Evolutionary conservation across 768 basidiomycete genomes (phyloP).

Genomic region (Pisolithus marmoratus): DNA sequence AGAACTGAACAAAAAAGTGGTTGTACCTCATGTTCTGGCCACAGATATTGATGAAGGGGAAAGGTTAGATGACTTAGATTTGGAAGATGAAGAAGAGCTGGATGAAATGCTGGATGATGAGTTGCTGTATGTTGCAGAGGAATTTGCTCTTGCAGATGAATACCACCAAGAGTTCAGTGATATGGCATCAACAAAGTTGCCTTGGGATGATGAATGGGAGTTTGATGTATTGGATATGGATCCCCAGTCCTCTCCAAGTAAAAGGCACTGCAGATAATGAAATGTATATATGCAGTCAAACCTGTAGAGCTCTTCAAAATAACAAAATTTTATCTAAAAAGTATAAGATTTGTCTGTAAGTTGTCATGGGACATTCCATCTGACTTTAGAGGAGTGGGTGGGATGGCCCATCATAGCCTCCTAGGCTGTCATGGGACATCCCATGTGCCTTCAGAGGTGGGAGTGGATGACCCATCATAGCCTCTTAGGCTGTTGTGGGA

Average conservation of each 20-base stretch:
- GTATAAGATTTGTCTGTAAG: too few species aligned
- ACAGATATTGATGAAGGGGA: not conserved
- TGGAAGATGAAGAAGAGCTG: not conserved
- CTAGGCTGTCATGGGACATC: too few species aligned
- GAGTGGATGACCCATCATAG: too few species aligned
- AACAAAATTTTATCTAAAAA: too few species aligned
- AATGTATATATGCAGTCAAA: not conserved
- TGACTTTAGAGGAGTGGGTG: too few species aligned
- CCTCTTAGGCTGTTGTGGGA: too few species aligned
- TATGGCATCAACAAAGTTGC: not conserved
- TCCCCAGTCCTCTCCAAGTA: not conserved
- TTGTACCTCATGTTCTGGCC: not conserved
- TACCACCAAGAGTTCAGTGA: not conserved
- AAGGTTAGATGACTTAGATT: not conserved
- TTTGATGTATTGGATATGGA: not conserved
- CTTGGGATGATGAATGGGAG: not conserved
- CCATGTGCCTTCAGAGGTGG: too few species aligned
- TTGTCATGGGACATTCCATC: too few species aligned
- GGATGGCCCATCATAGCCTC: too few species aligned
- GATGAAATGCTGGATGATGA: not conserved
- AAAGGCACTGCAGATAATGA: not conserved
- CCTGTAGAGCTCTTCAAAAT: not conserved
- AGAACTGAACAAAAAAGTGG: not conserved
- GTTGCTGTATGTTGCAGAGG: slow-evolving; percentile 4
- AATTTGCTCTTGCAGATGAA: slow-evolving; percentile 6